Percentiles rank a stretch among this genome's conserved stretches.
These are phyloP conservation scores for Blastomyces gilchristii DNA, from an alignment of 2,329 filamentous ascomycete species.

Conservation along the genomic window DNA sequence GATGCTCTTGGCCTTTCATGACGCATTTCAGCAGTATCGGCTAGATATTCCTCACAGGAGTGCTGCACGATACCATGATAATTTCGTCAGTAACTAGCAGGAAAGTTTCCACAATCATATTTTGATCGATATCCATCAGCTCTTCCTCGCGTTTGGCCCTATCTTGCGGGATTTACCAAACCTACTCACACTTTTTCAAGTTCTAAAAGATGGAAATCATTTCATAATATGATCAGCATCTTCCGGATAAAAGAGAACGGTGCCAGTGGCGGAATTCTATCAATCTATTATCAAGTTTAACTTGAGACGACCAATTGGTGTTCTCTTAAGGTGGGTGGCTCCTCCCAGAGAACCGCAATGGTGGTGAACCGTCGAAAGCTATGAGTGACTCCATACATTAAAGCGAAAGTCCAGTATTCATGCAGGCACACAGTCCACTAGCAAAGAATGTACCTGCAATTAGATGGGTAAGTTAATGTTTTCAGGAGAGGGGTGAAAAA, in stretches of 20 bases:
- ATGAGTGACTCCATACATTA: constrained; percentile 34
- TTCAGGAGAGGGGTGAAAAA: no score
- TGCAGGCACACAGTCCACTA: constrained; percentile 23
- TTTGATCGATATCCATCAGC: constrained; percentile 20
- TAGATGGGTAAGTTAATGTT: no score
- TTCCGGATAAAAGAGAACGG: constrained; percentile 40
- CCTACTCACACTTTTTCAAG: constrained; percentile 52
- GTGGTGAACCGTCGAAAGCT: constrained; percentile 47
- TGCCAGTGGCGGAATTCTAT: constrained; percentile 34
- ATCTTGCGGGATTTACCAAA: constrained; percentile 32
- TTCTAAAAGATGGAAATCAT: constrained; percentile 49
- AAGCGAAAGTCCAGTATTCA: constrained; percentile 34
- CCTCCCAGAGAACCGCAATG: constrained; percentile 52
- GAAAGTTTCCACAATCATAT: constrained; percentile 20
- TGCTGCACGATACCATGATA: constrained; percentile 26
- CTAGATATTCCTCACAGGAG: constrained; percentile 15
- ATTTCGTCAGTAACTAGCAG: constrained; percentile 23
- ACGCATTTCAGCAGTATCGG: no score
- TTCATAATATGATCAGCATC: constrained; percentile 46
- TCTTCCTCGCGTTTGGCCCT: constrained; percentile 23
- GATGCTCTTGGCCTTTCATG: constrained; percentile 15
- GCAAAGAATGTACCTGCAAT: no score
- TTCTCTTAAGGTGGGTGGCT: constrained; percentile 50
- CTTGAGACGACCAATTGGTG: constrained; percentile 52
- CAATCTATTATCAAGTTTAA: constrained; percentile 47